Evolutionary conservation across 2,329 filamentous ascomycete species (phyloP).

Genomic region (Colletotrichum liriopes): DNA sequence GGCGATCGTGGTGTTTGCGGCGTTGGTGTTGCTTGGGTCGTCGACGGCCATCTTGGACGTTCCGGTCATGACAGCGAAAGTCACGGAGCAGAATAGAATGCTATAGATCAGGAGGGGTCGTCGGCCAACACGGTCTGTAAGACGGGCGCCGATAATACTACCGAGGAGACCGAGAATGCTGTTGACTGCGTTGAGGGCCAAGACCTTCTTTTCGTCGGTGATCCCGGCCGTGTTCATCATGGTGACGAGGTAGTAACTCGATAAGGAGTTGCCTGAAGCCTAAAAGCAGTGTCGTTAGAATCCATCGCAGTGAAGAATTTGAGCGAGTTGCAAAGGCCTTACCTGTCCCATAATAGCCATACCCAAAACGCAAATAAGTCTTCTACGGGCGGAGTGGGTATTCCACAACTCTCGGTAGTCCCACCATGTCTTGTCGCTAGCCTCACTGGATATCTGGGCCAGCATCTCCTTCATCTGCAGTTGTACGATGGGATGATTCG

Average conservation of each 20-base stretch:
- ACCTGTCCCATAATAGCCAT: conserved; percentile 70
- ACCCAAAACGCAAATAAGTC: conserved; percentile 67
- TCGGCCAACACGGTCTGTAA: conserved; percentile 71
- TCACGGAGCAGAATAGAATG: conserved; percentile 61
- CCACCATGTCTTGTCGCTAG: conserved; percentile 70
- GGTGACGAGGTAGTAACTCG: conserved; percentile 69
- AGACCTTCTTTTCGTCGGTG: conserved; percentile 60
- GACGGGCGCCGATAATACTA: conserved; percentile 67
- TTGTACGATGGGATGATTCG: conserved; percentile 65
- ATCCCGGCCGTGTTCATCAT: conserved; percentile 69
- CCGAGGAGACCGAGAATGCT: conserved; percentile 67
- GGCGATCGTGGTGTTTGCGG: conserved; percentile 63
- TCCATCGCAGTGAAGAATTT: background rate
- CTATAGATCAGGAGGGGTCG: conserved; percentile 67
- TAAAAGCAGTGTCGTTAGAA: background rate
- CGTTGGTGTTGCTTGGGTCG: conserved; percentile 53
- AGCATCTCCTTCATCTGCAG: conserved; percentile 67
- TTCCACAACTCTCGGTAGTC: conserved; percentile 70
- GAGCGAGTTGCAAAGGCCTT: conserved; percentile 45
- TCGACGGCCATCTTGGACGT: conserved; percentile 62
- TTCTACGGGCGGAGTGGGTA: conserved; percentile 62
- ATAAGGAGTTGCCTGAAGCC: conserved; percentile 60
- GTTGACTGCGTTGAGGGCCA: conserved; percentile 69
- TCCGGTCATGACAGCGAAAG: conserved; percentile 65
- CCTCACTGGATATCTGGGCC: conserved; percentile 61